These are phyloP conservation scores for Eimeria acervulina DNA, from an alignment of 169 alveolate species.

Conservation along the genomic window DNA sequence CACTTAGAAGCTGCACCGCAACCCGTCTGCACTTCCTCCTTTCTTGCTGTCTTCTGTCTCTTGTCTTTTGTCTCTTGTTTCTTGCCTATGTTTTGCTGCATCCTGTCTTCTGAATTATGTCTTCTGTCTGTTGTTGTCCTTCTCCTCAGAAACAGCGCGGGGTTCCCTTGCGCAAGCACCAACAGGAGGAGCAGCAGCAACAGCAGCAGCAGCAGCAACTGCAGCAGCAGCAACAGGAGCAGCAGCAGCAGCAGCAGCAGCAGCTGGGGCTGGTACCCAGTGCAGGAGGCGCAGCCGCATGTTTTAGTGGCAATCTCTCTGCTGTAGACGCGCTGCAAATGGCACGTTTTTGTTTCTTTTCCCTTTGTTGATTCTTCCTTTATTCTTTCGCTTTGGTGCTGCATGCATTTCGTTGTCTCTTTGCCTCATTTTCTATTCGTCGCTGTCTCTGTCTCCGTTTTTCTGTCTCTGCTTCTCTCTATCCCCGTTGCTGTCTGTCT, in stretches of 20 bases:
- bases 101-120: background rate
- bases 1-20: background rate
- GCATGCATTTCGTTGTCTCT: too few species aligned
- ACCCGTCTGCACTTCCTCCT: background rate
- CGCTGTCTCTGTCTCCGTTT: too few species aligned
- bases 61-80: background rate
- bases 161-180: background rate
- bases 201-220: background rate
- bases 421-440: too few species aligned
- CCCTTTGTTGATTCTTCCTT: background rate
- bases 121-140: background rate
- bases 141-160: background rate
- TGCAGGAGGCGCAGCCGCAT: background rate
- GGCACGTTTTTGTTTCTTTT: background rate
- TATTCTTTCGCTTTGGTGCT: background rate
- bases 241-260: background rate
- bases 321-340: background rate
- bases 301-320: background rate
- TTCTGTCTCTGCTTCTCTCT: background rate
- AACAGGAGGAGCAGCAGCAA: conserved; percentile 24
- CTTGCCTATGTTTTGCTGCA: background rate
- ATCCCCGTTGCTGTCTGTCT: background rate
- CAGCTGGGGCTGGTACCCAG: background rate
- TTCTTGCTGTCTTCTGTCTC: background rate
- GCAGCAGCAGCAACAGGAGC: conserved; percentile 9